Evolutionary conservation across 2,329 filamentous ascomycete genomes (phyloP), one percentile per base, ranked within the genome.

Genomic region (Venturia nashicola): DNA sequence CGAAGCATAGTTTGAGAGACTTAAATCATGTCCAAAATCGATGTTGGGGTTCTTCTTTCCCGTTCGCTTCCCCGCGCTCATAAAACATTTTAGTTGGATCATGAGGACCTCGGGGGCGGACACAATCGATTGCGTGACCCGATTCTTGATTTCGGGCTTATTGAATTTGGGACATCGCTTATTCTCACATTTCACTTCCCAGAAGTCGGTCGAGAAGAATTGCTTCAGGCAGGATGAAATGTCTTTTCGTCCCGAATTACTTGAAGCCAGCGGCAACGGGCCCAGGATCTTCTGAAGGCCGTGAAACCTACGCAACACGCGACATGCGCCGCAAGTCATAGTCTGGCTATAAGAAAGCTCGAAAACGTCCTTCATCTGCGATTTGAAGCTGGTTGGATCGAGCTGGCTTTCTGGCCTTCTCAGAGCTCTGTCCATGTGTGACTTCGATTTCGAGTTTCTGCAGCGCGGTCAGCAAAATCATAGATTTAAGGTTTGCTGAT

Each of bases 1-100:
- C 2, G 59, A 42, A 14, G 42, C 42, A n/a, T 42, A 42, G 14
- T 23, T 23, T 18, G 34, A 42, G 12, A 60, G 20, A 44, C n/a
- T 16, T 16, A 60, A 20, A 18, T 44, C 14, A 9, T 60, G 20
- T 9, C 39, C 39, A 8, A 42, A 44, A n/a, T 43, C 36, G 36
- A 44, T 43, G 7, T 60, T 34, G 20, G 59, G 36, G 34, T 42
- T 42, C 20, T 60, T 42, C n/a, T 60, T 60, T 1, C 12, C 5
- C 1, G 36, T 42, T 8, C 34, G 34, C 59, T 11, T 14, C 14
- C 27, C 59, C 2, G 27, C 12, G 14, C 27, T 57, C 27, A 34
- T 34, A 27, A 60, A 42, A 60, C 59, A 42, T 16, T 60, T 60
- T 4, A 60, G n/a, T 18, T 60, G 59, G 20, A 60, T 60, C 42